Evolutionary conservation across 2,329 filamentous ascomycete species (phyloP).

Genomic region (Escovopsis sp.): DNA sequence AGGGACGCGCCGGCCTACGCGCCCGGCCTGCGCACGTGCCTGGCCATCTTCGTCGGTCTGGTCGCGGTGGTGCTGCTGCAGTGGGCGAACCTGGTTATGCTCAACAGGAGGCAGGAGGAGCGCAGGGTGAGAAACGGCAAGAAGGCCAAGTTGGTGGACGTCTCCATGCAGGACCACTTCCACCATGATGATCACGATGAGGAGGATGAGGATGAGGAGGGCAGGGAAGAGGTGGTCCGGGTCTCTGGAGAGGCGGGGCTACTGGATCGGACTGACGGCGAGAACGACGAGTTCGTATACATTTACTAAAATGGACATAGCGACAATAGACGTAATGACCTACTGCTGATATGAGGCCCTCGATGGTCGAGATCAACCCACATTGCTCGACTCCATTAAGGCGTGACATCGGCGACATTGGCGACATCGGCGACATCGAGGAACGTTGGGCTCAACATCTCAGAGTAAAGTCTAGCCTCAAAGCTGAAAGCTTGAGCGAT

Average conservation of each 20-base stretch:
- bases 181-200: constrained; percentile 16
- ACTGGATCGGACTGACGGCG: constrained; percentile 46
- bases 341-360: no score
- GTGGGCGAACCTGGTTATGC: constrained; percentile 35
- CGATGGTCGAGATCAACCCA: no score
- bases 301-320: constrained; percentile 29
- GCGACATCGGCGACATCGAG: no score
- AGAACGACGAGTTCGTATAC: constrained; percentile 57
- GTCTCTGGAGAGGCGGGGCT: constrained; percentile 23
- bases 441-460: no score
- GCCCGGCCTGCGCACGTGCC: constrained; percentile 39
- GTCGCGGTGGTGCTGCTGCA: constrained; percentile 38
- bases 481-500: no score
- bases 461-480: no score
- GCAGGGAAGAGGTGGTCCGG: constrained; percentile 24
- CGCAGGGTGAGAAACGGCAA: constrained; percentile 45
- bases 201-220: constrained; percentile 3
- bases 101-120: constrained; percentile 42
- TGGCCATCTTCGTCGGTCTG: constrained; percentile 40
- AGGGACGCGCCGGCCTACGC: constrained; percentile 44
- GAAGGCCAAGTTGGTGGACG: constrained; percentile 41
- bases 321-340: no score
- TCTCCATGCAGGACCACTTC: constrained; percentile 43
- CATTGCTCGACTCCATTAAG: no score
- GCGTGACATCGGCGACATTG: no score